Conservation (phyloP, 495 filamentous ascomycete genomes). For the Lepraria neglecta region DNA sequence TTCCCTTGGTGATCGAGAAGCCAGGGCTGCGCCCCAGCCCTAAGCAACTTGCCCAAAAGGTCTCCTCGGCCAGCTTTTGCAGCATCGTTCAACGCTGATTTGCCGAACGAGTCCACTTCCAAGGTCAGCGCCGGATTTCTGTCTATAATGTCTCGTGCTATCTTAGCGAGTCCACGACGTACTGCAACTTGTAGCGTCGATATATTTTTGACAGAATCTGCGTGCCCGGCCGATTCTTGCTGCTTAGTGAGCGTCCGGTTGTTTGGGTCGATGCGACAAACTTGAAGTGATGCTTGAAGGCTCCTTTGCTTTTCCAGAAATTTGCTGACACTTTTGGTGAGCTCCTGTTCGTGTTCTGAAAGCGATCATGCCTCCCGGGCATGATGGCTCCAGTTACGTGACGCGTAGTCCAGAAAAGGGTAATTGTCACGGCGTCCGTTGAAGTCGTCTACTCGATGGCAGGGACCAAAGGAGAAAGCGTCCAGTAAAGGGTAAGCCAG, state of each 20-base stretch:
- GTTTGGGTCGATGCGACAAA: background rate
- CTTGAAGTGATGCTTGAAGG: constrained; percentile 2
- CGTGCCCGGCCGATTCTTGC: background rate
- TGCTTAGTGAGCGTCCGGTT: no score
- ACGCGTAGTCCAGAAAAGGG: constrained; percentile 4
- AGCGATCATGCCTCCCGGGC: background rate
- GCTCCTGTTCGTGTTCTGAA: background rate
- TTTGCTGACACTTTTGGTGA: background rate
- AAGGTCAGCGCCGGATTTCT: background rate
- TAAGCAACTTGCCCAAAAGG: background rate
- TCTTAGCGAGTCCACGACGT: background rate
- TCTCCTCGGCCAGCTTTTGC: background rate
- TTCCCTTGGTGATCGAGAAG: background rate
- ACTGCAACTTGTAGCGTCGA: background rate
- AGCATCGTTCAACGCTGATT: constrained; percentile 6
- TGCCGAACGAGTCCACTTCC: background rate
- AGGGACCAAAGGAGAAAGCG: background rate
- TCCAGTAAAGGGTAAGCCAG: constrained; percentile 5
- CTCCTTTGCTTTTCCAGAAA: background rate
- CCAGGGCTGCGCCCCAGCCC: background rate
- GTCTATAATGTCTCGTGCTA: background rate
- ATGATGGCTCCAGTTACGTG: background rate
- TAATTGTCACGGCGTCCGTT: background rate
- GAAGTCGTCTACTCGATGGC: background rate
- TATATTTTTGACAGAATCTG: background rate